These are phyloP conservation scores for Metarhizium humberi DNA, from an alignment of 2,329 filamentous ascomycete species.

Conservation along the genomic window DNA sequence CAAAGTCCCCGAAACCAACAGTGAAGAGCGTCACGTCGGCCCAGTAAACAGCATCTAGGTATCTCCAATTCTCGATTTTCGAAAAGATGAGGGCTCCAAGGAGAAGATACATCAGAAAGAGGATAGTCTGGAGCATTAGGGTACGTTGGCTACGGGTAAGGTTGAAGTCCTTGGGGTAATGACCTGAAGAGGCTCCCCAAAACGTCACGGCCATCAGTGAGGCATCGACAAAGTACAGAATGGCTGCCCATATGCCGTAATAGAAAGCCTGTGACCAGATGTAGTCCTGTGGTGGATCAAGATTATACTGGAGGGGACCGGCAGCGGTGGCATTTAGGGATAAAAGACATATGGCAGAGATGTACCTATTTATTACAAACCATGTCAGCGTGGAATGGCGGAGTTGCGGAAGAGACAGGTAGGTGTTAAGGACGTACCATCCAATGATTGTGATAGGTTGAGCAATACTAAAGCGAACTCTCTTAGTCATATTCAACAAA, in stretches of 20 bases:
- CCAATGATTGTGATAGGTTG: conserved; percentile 75
- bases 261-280: conserved; percentile 75
- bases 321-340: conserved; percentile 57
- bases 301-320: conserved; percentile 37
- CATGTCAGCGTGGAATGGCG: background rate
- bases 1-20: conserved; percentile 51
- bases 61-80: conserved; percentile 63
- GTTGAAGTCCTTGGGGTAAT: conserved; percentile 71
- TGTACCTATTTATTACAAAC: conserved; percentile 28
- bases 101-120: conserved; percentile 73
- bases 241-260: conserved; percentile 73
- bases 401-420: background rate
- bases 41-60: conserved; percentile 72
- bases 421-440: conserved; percentile 45
- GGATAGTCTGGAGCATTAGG: conserved; percentile 82
- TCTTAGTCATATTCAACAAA: conserved; percentile 76
- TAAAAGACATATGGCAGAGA: conserved; percentile 55
- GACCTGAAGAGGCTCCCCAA: conserved; percentile 57
- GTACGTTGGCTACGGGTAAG: conserved; percentile 76
- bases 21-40: conserved; percentile 63
- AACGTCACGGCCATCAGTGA: conserved; percentile 72
- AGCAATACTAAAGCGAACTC: conserved; percentile 71
- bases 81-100: conserved; percentile 70
- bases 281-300: conserved; percentile 38
- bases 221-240: conserved; percentile 71